Conservation (phyloP, 148 eudicot species). For the Cornus suecica region DNA sequence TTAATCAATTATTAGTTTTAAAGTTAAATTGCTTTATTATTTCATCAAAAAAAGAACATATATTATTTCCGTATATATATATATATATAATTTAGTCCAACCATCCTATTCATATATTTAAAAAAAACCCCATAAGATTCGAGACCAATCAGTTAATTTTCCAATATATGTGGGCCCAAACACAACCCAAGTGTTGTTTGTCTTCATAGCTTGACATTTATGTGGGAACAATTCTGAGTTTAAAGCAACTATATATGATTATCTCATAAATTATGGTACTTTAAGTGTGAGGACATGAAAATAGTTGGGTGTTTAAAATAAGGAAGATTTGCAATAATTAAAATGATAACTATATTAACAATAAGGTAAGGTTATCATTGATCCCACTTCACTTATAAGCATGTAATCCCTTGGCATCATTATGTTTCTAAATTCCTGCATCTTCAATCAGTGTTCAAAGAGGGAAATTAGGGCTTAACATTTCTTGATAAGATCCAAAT, state of each 20-base stretch:
- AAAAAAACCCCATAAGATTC: too few species aligned
- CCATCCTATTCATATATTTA: too few species aligned
- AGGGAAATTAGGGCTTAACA: not conserved
- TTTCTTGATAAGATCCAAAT: constrained; percentile 4
- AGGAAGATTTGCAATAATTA: not conserved
- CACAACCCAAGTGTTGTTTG: not conserved
- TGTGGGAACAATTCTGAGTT: not conserved
- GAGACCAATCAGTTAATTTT: not conserved
- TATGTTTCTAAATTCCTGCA: constrained; percentile 17
- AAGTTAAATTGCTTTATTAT: too few species aligned
- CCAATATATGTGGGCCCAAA: not conserved
- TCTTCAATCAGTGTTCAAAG: not conserved
- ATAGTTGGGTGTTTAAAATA: not conserved
- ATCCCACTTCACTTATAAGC: constrained; percentile 16
- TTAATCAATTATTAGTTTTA: too few species aligned
- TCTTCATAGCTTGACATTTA: not conserved
- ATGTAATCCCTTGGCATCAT: constrained; percentile 12
- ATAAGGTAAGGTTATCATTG: constrained; percentile 12
- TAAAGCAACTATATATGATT: constrained; percentile 9
- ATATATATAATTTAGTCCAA: too few species aligned
- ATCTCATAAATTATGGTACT: constrained; percentile 16
- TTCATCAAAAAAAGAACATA: too few species aligned
- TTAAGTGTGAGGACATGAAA: not conserved
- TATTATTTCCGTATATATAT: too few species aligned
- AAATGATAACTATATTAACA: not conserved